Evolutionary conservation across 2,329 filamentous ascomycete genomes (phyloP).

Genomic region (Pyrenochaeta sp.): DNA sequence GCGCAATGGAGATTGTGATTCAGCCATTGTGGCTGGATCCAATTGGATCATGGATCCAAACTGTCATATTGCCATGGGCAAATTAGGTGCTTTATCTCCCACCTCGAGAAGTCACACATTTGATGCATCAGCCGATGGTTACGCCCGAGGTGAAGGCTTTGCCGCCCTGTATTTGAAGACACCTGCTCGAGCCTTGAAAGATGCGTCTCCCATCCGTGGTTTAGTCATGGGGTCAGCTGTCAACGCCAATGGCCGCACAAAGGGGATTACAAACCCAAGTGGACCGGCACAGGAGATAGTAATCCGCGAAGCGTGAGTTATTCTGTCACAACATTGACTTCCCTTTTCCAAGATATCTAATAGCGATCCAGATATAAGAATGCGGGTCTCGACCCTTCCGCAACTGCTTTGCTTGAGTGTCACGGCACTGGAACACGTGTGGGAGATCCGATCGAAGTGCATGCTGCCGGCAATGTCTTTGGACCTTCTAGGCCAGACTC

Average conservation of each 20-base stretch:
- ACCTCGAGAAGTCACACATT: slow-evolving; percentile 28
- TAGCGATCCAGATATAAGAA: too few species aligned
- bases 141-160: slow-evolving; percentile 29
- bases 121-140: slow-evolving; percentile 31
- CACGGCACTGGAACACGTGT: too few species aligned
- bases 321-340: too few species aligned
- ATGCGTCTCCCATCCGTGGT: slow-evolving; percentile 3
- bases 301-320: too few species aligned
- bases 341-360: too few species aligned
- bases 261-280: not conserved
- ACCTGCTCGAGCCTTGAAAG: not conserved
- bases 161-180: slow-evolving; percentile 23
- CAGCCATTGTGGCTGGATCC: slow-evolving; percentile 24
- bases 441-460: too few species aligned
- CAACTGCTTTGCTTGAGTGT: too few species aligned
- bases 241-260: not conserved
- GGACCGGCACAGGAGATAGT: too few species aligned
- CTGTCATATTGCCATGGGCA: slow-evolving; percentile 13
- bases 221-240: not conserved
- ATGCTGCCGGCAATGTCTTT: too few species aligned
- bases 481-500: too few species aligned
- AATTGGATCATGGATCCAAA: slow-evolving; percentile 26
- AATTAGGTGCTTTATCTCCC: slow-evolving; percentile 27
- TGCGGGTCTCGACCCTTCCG: too few species aligned
- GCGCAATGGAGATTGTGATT: slow-evolving; percentile 26